Evolutionary conservation across 148 eudicot genomes (phyloP), one percentile per base, ranked within the genome.

Genomic region (Pouteria glomerata): DNA sequence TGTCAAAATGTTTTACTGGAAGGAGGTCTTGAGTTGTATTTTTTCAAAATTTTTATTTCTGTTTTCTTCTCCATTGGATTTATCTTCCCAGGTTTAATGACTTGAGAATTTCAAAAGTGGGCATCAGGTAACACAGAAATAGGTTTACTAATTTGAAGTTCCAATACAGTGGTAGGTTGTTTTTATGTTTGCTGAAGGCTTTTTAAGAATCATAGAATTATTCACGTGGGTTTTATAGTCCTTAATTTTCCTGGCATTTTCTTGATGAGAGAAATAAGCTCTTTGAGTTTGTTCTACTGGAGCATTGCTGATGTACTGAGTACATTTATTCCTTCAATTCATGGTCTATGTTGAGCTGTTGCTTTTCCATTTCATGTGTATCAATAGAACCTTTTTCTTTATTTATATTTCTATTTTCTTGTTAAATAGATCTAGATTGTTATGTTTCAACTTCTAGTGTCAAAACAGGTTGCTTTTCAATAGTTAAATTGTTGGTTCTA

Each of bases 111-210:
- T 61, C 42, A 41, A 74, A 57, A 60, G 78, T 65, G 27, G 76
- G 69, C 15, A 19, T 73, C 50, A 57, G 77, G 63, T 77, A 69
- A 73, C 70, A 82, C 74, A 75, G 83, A 57, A 68, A 73, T 63
- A 83, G 68, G 44, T 82, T 78, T 77, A 81, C 78, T 83, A 85
- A 88, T 77, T 78, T 83, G 26, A 73, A 35, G 75, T 74, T 55
- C 45, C 74, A 69, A 80, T 72, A 83, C 78, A 72, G 68, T 78
- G 73, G 59, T 81, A 81, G 86, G 74, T 77, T 71, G 74, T 80
- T 73, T 12, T 76, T 73, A 78, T 69, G 60, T 78, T 78, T 56
- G 34, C 42, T 24, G 57, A 65, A 73, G 63, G 71, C 47, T 64
- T 67, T 65, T 71, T 14, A 72, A 73, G 64, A 66, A 47, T 84